A percentile compares a stretch with the other conserved stretches of the same genome.
phyloP scores from a whole-genome alignment of 345 rosid genomes.

The Pistacia atlantica region DNA sequence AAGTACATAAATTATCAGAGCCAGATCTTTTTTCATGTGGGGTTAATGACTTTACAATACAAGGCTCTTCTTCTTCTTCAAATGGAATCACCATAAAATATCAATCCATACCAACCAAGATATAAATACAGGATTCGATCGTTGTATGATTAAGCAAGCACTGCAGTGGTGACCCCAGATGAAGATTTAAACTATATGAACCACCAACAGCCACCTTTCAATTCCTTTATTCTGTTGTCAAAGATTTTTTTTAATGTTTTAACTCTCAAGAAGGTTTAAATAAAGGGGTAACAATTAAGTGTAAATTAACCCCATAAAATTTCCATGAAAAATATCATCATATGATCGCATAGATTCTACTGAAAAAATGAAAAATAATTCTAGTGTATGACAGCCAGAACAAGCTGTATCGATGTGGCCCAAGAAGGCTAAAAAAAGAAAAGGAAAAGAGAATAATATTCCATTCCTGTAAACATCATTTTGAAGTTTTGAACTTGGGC shows the following conservation, averaged over 20 bases:
- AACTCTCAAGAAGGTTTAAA: not conserved
- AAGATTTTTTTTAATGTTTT: not conserved
- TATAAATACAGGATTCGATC: not conserved
- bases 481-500: not conserved
- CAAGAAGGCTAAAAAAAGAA: not conserved
- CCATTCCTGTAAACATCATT: not conserved
- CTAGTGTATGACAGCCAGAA: conserved; percentile 24
- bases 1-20: not conserved
- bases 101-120: conserved; percentile 3
- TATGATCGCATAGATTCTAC: not conserved
- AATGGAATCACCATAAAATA: not conserved
- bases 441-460: not conserved
- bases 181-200: not conserved
- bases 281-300: not conserved
- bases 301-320: not conserved
- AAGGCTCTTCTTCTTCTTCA: not conserved
- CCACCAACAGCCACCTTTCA: not conserved
- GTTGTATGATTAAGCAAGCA: not conserved
- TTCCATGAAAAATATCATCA: not conserved
- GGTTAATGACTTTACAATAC: not conserved
- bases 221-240: not conserved
- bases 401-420: conserved; percentile 27
- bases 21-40: conserved; percentile 1
- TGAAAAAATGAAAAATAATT: not conserved
- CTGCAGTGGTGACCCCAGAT: not conserved